A percentile compares a stretch with the other conserved stretches of the same genome.
These are phyloP conservation scores for Fusarium pseudonygamai DNA, from an alignment of 2,329 filamentous ascomycete genomes.

Conservation along the genomic window DNA sequence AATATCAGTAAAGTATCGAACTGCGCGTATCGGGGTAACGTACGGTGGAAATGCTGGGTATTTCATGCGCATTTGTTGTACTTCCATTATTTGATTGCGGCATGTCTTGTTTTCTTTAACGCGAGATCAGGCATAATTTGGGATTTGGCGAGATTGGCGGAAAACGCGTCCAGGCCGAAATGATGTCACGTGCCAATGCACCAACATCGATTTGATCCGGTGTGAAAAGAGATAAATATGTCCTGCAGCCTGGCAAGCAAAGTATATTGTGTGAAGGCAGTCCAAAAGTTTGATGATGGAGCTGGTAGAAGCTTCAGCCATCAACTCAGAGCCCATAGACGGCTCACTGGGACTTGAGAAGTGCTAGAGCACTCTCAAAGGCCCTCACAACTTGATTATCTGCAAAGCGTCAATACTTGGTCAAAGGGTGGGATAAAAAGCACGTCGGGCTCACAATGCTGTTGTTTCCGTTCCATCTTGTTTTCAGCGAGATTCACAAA, in stretches of 20 bases:
- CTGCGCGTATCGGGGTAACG: not conserved
- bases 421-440: not conserved
- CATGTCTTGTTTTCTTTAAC: constrained; percentile 32
- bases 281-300: not conserved
- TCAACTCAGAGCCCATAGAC: not conserved
- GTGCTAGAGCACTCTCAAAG: constrained; percentile 69
- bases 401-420: constrained; percentile 37
- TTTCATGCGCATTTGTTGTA: constrained; percentile 12
- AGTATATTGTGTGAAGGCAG: not conserved
- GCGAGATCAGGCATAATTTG: constrained; percentile 5
- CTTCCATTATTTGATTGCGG: constrained; percentile 27
- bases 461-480: constrained; percentile 75
- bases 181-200: constrained; percentile 37
- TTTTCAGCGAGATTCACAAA: constrained; percentile 80
- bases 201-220: constrained; percentile 3
- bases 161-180: constrained; percentile 22
- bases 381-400: constrained; percentile 67
- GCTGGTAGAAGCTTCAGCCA: not conserved
- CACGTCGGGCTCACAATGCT: constrained; percentile 73
- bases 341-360: constrained; percentile 54
- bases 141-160: constrained; percentile 23
- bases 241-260: not conserved
- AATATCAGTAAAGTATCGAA: constrained; percentile 27
- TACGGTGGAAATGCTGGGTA: constrained; percentile 44
- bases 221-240: not conserved